Evolutionary conservation across 108 stramenopile genomes (phyloP), one percentile per base, ranked within the genome.

Genomic region (Mediolabrus comicus): DNA sequence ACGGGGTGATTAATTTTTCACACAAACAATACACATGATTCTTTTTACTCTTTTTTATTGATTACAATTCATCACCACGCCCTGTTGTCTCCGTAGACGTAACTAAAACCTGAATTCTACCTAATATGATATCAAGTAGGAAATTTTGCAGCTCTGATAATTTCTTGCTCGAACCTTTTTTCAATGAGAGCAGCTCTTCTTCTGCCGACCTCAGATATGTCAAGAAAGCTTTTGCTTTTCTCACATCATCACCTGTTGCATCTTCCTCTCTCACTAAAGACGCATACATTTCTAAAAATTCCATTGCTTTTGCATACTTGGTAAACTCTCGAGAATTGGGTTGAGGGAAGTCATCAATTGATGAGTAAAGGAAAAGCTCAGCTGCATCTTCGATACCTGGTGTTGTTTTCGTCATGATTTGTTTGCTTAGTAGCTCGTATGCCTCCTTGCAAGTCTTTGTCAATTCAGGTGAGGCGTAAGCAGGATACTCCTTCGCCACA

Each of bases 371-470:
- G 27, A 77, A 72, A 34, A 65, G 59, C 29, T 75, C 74, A 0
- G 55, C 59, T 14, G 74, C 76, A 59, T 77, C 76, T 25, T 72
- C 76, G 6, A 72, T 65, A 1, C 76, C 62, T 0, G 58, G 64
- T 30, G 62, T 46, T 26, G 43, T 28, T 6, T 51, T 53, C 3
- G 43, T 38, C 25, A 63, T 69, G 24, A 72, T 65, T 29, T 77
- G 71, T 2, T 19, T n/a, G 2, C 63, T 71, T 0, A 72, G 29
- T 2, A 43, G 65, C n/a, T 72, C 32, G 22, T 77, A 77, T 4
- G 76, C 76, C 16, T 71, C 65, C 34, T 34, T 58, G 35, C 70
- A 71, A 4, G 76, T 77, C 12, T 43, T 2, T n/a, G 70, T 72
- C 19, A 71, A 14, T 3, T 64, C 22, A 10, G 70, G 56, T 31